Percentiles rank a stretch among this genome's conserved stretches.
phyloP scores from a whole-genome alignment of 2,329 filamentous ascomycete genomes.

The Diaporthe citrichinensis region DNA sequence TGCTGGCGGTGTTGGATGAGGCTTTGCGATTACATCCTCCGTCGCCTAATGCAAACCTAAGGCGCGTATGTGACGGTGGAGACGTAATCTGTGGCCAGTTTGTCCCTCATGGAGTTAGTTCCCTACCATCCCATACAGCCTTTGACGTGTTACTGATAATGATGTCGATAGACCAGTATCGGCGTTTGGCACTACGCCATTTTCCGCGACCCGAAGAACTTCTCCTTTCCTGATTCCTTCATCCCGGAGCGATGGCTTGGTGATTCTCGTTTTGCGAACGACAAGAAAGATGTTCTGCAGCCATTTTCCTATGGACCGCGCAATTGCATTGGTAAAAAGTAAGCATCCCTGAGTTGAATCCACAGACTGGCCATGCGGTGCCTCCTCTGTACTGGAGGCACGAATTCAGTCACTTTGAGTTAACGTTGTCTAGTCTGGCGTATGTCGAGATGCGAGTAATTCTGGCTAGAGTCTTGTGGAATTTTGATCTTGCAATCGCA shows the following conservation, averaged over 20 bases:
- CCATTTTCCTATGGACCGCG: slow-evolving; percentile 56
- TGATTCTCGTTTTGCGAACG: slow-evolving; percentile 45
- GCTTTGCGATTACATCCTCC: slow-evolving; percentile 55
- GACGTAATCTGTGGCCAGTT: slow-evolving; percentile 40
- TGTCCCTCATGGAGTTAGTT: slow-evolving; percentile 36
- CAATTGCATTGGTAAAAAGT: slow-evolving; percentile 58
- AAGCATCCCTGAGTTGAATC: neutral
- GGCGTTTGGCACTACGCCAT: slow-evolving; percentile 51
- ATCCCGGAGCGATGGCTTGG: slow-evolving; percentile 54
- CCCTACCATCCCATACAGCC: neutral
- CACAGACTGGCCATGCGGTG: neutral
- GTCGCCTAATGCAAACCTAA: slow-evolving; percentile 37
- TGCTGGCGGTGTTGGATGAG: slow-evolving; percentile 56
- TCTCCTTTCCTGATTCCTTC: slow-evolving; percentile 50
- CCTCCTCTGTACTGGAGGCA: neutral
- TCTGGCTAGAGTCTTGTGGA: slow-evolving; percentile 58
- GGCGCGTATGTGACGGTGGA: slow-evolving; percentile 41
- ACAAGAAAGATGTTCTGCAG: slow-evolving; percentile 51
- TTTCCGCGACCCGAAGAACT: slow-evolving; percentile 51
- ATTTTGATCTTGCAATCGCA: slow-evolving; percentile 59
- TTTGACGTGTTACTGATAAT: neutral
- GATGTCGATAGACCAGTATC: slow-evolving; percentile 45
- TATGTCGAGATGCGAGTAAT: slow-evolving; percentile 64
- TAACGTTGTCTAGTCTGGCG: slow-evolving; percentile 50
- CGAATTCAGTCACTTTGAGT: too few relatives aligned